Conservation (phyloP, 192 early-diverging fungal species). For the Podila horticola region DNA sequence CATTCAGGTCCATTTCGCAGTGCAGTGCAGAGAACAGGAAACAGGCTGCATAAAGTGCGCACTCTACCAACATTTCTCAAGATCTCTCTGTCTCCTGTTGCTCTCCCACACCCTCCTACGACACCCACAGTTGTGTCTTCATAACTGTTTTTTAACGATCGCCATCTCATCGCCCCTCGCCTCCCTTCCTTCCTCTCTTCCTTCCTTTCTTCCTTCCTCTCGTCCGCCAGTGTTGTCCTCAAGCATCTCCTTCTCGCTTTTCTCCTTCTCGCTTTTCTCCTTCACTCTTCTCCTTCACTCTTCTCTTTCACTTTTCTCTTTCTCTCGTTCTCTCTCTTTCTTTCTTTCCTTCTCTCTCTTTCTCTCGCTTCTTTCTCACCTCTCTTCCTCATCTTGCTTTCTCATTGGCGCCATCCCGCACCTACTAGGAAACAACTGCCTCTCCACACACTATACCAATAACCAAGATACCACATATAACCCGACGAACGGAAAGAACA, state of each 20-base stretch:
- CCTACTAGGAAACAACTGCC: neutral
- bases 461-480: neutral
- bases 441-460: neutral
- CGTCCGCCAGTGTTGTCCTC: neutral
- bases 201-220: neutral
- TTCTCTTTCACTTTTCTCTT: neutral
- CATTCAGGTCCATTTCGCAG: too few relatives aligned
- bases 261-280: neutral
- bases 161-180: too few relatives aligned
- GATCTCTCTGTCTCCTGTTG: neutral
- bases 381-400: neutral
- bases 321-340: neutral
- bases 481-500: neutral
- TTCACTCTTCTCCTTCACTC: slow-evolving; percentile 6
- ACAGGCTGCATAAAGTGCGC: slow-evolving; percentile 21
- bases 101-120: neutral
- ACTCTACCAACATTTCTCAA: neutral
- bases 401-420: neutral
- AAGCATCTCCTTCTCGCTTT: neutral
- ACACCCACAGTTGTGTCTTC: too few relatives aligned
- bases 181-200: neutral
- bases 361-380: neutral
- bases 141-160: too few relatives aligned
- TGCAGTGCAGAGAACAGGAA: too few relatives aligned
- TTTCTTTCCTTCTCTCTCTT: neutral